Evolutionary conservation across 305 asterid species (phyloP).

Genomic region (Fraxinus dipetala): DNA sequence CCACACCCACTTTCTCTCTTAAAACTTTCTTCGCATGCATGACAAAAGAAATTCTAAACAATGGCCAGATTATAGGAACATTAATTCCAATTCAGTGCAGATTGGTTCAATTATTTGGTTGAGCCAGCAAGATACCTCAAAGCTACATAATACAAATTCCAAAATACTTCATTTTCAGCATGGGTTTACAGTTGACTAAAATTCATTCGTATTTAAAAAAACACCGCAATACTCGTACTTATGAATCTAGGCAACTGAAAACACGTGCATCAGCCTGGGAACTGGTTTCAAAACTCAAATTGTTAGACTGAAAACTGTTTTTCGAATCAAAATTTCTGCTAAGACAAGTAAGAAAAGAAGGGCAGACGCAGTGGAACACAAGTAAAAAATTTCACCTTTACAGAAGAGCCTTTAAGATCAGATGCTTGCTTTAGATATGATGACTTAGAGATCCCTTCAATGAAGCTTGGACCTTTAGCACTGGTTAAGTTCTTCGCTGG

Average conservation of each 20-base stretch:
- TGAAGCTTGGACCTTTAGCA: conserved; percentile 77
- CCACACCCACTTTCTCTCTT: not conserved
- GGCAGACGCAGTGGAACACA: conserved; percentile 9
- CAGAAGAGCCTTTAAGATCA: conserved; percentile 83
- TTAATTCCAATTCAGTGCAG: not conserved
- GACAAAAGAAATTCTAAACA: not conserved
- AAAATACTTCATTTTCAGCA: not conserved
- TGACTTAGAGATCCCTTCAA: conserved; percentile 93
- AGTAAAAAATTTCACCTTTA: conserved; percentile 53
- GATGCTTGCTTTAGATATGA: conserved; percentile 83
- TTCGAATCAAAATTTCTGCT: not conserved
- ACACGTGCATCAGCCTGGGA: not conserved
- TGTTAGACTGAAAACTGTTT: conserved; percentile 9
- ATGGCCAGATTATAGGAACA: not conserved
- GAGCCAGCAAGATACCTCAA: not conserved
- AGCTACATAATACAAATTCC: not conserved
- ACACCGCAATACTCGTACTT: not conserved
- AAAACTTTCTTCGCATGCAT: not conserved
- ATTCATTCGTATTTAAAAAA: not conserved
- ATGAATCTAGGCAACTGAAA: not conserved
- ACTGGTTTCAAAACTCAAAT: not conserved
- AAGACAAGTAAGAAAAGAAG: not conserved
- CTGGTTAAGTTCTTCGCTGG: conserved; percentile 49
- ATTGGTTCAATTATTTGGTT: not conserved
- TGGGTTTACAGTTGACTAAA: not conserved